Percentiles rank a stretch among this genome's conserved stretches.
These are phyloP conservation scores for Diplodia sapinea DNA, from an alignment of 2,329 filamentous ascomycete genomes.

Conservation along the genomic window DNA sequence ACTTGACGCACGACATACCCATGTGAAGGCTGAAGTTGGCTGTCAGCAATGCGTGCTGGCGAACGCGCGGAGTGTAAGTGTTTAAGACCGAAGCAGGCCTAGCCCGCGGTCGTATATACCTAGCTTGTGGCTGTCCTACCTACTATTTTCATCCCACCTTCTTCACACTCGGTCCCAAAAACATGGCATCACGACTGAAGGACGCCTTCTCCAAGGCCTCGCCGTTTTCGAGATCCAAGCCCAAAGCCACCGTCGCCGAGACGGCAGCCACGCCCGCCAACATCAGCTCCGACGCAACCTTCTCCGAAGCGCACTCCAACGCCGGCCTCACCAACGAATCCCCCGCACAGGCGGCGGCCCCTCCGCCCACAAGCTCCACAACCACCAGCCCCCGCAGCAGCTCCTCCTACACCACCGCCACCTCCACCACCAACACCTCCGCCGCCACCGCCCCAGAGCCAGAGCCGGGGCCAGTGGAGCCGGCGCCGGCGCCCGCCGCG, in stretches of 20 bases:
- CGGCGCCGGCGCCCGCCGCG: neutral
- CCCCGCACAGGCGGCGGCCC: neutral
- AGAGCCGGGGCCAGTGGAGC: no score
- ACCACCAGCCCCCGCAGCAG: conserved; percentile 1
- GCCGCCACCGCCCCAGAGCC: neutral
- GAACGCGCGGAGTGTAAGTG: neutral
- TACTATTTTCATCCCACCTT: neutral
- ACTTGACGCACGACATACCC: conserved; percentile 13
- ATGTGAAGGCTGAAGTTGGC: conserved; percentile 29
- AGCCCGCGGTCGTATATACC: conserved; percentile 17
- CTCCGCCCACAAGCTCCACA: neutral
- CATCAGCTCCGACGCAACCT: conserved; percentile 2
- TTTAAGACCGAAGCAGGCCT: neutral
- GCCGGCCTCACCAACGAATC: conserved; percentile 4
- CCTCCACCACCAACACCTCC: neutral
- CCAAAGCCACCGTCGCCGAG: conserved; percentile 11
- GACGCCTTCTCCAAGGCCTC: conserved; percentile 21
- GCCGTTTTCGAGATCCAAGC: conserved; percentile 3
- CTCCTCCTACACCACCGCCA: neutral
- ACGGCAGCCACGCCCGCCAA: conserved; percentile 12
- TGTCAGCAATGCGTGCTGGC: conserved; percentile 15
- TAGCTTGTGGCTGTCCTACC: conserved; percentile 8
- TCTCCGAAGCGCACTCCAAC: conserved; percentile 24
- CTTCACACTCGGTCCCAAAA: neutral
- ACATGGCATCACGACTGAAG: conserved; percentile 18